Percentiles rank a stretch among this genome's conserved stretches.
Conservation (phyloP, 768 basidiomycete species). For the Hericium rajendrae region DNA sequence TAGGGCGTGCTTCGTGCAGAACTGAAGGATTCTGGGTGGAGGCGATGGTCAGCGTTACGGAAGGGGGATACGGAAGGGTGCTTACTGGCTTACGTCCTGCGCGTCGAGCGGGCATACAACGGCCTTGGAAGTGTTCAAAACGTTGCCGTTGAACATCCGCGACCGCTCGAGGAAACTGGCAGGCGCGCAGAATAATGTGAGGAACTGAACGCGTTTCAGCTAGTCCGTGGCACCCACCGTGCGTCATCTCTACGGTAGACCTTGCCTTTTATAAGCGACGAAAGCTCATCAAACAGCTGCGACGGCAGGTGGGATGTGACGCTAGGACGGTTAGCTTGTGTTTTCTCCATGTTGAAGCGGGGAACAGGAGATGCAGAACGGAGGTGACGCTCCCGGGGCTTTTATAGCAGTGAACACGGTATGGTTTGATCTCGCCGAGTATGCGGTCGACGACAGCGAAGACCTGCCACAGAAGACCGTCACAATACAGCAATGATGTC, state of each 20-base stretch:
- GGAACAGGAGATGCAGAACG: too few species aligned
- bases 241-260: slow-evolving; percentile 9
- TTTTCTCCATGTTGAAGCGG: neutral
- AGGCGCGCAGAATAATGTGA: neutral
- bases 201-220: too few species aligned
- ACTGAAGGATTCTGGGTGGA: slow-evolving; percentile 47
- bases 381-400: too few species aligned
- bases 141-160: slow-evolving; percentile 67
- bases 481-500: too few species aligned
- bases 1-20: slow-evolving; percentile 62
- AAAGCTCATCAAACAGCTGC: slow-evolving; percentile 9
- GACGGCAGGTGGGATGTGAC: slow-evolving; percentile 5
- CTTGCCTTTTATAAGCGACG: slow-evolving; percentile 5
- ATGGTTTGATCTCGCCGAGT: too few species aligned
- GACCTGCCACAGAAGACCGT: too few species aligned
- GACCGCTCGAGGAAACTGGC: slow-evolving; percentile 11
- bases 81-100: slow-evolving; percentile 73
- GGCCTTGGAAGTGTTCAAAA: slow-evolving; percentile 47
- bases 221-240: slow-evolving; percentile 2
- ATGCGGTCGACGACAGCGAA: too few species aligned
- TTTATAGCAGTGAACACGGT: too few species aligned
- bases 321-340: neutral
- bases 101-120: slow-evolving; percentile 71
- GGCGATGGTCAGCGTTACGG: neutral
- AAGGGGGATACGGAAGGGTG: slow-evolving; percentile 1